Evolutionary conservation across 805 yeast genomes (phyloP).

Genomic region (Metschnikowia colocasiae): DNA sequence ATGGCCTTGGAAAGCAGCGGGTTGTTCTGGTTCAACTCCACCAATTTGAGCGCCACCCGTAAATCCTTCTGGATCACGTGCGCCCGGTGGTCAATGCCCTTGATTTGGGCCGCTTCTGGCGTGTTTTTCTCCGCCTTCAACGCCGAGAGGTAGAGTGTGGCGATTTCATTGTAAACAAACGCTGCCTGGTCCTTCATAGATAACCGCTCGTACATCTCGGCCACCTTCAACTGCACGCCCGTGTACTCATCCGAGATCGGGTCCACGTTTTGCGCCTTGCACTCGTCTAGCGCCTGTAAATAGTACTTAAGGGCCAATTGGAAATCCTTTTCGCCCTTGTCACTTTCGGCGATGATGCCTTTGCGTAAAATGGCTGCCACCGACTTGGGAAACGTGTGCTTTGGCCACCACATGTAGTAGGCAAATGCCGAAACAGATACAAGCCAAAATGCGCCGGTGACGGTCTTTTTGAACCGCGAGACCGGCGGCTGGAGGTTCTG

Average conservation of each 20-base stretch:
- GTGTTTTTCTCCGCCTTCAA: constrained; percentile 39
- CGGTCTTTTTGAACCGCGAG: constrained; percentile 14
- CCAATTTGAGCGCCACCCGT: constrained; percentile 63
- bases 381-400: constrained; percentile 60
- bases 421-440: constrained; percentile 23
- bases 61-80: constrained; percentile 68
- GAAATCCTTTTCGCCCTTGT: constrained; percentile 59
- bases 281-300: constrained; percentile 66
- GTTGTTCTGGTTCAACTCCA: constrained; percentile 49
- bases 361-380: constrained; percentile 71
- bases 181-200: constrained; percentile 61
- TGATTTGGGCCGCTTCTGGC: constrained; percentile 20
- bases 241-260: constrained; percentile 76
- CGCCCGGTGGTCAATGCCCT: constrained; percentile 38
- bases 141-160: constrained; percentile 53
- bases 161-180: constrained; percentile 62
- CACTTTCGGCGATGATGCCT: constrained; percentile 82
- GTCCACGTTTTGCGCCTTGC: constrained; percentile 53
- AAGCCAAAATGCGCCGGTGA: constrained; percentile 13
- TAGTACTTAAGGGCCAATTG: constrained; percentile 67
- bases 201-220: constrained; percentile 79
- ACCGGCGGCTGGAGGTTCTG: constrained; percentile 13
- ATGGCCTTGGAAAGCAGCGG: constrained; percentile 52
- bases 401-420: constrained; percentile 57
- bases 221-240: constrained; percentile 82